Conservation (phyloP, 805 yeast species). For the Ogataea degrootiae region DNA sequence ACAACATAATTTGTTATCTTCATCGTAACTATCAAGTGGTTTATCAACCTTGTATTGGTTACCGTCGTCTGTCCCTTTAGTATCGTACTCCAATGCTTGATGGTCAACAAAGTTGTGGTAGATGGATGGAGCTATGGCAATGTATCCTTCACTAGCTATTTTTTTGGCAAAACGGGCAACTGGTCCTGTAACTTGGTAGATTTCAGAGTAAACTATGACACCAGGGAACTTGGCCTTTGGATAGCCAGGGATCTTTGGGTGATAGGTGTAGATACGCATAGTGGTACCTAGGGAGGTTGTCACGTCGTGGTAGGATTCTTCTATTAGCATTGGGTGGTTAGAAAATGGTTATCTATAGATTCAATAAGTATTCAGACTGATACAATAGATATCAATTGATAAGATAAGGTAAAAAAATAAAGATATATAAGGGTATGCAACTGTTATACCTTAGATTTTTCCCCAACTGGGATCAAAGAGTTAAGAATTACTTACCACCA, state of each 20-base stretch:
- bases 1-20: conserved; percentile 59
- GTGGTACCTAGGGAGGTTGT: conserved; percentile 61
- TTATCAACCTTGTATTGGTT: conserved; percentile 62
- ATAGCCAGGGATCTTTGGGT: conserved; percentile 65
- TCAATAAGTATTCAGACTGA: neutral
- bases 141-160: conserved; percentile 76
- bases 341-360: neutral
- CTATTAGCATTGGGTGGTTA: conserved; percentile 52
- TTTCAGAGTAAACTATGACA: conserved; percentile 73
- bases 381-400: neutral
- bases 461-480: neutral
- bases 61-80: conserved; percentile 71
- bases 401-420: neutral
- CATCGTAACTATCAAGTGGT: conserved; percentile 69
- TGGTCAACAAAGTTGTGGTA: conserved; percentile 67
- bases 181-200: conserved; percentile 81
- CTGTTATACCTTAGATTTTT: too few relatives aligned
- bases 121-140: conserved; percentile 74
- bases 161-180: conserved; percentile 72
- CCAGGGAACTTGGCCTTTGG: conserved; percentile 82
- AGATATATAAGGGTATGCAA: neutral
- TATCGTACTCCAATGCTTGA: conserved; percentile 65
- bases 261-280: conserved; percentile 60
- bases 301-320: conserved; percentile 61
- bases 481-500: too few relatives aligned